Evolutionary conservation across 257 asterid species (phyloP), one percentile per base, ranked within the genome.

Genomic region (Salvia miltiorrhiza): DNA sequence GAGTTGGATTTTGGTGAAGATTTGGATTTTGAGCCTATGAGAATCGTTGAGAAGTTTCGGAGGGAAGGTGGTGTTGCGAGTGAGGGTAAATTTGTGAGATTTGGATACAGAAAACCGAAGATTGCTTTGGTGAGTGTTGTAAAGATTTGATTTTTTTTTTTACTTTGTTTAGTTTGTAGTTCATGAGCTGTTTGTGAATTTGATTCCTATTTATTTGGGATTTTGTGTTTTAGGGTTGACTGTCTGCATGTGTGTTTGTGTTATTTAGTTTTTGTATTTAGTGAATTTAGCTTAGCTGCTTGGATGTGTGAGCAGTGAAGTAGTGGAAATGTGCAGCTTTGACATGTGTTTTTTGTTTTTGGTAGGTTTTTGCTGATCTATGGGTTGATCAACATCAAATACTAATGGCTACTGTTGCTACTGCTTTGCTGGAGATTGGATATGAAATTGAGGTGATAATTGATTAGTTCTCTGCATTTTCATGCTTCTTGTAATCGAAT

Each of bases 1-100:
- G 93, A 84, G 77, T 77, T 89, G 74, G 96, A 87, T 79, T 86
- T 88, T 68, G 98, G 92, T 9, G 97, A 82, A 44, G 97, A 86
- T 86, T 43, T 85, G 1, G 83, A 81, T 71, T 90, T 90, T 73
- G 91, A 85, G 76, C 84, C 90, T 26, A 72, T 78, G 67, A 89
- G 44, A 66, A 49, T 83, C 48, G 12, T 80, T 62, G 83, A 78
- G 39, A 90, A 84, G 86, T 83, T 90, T 72, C 81, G 72, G 8
- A 82, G 85, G 44, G 88, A 80, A 7, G 57, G n/a, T 47, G 40
- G 45, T 53, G 70, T 63, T 39, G 82, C 44, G 60, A 86, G 79
- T 82, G 83, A 28, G 19, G 74, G 85, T 78, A 69, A 48, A 14
- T 81, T 77, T 63, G 76, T 70, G 74, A 86, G 95, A 83, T 82